These are phyloP conservation scores for Picea glauca DNA, from an alignment of 75 land plant species.

Conservation along the genomic window DNA sequence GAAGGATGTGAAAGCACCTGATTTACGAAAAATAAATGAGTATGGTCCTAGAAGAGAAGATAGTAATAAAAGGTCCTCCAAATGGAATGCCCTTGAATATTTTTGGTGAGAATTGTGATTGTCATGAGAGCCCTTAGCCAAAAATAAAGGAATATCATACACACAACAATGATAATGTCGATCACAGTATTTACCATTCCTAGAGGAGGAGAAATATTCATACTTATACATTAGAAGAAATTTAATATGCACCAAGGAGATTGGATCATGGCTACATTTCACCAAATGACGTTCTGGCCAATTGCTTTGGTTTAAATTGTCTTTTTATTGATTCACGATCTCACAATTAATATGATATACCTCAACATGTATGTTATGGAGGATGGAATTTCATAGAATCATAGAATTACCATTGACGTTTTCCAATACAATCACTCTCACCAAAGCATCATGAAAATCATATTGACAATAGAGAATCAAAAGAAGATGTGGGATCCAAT, in stretches of 20 bases:
- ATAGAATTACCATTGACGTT: no score
- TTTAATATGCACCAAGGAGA: conserved; percentile 23
- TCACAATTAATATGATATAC: conserved; percentile 8
- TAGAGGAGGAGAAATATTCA: neutral
- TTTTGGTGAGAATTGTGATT: neutral
- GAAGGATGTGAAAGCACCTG: neutral
- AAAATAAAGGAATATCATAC: conserved; percentile 2
- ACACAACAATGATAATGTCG: neutral
- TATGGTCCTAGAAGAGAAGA: conserved; percentile 3
- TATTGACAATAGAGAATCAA: no score
- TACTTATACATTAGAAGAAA: no score
- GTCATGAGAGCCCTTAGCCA: neutral
- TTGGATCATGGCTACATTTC: conserved; percentile 2
- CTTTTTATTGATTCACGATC: neutral
- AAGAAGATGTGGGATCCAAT: no score
- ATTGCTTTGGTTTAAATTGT: neutral
- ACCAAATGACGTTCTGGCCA: neutral
- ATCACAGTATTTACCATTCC: conserved; percentile 1
- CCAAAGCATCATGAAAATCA: no score
- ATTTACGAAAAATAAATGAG: neutral
- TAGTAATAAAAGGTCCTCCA: neutral
- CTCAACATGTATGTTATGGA: no score
- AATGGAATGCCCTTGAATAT: neutral
- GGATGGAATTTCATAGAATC: no score
- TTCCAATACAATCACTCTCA: no score